Evolutionary conservation across 768 basidiomycete genomes (phyloP), one percentile per base, ranked within the genome.

Genomic region (Mycena floridula): DNA sequence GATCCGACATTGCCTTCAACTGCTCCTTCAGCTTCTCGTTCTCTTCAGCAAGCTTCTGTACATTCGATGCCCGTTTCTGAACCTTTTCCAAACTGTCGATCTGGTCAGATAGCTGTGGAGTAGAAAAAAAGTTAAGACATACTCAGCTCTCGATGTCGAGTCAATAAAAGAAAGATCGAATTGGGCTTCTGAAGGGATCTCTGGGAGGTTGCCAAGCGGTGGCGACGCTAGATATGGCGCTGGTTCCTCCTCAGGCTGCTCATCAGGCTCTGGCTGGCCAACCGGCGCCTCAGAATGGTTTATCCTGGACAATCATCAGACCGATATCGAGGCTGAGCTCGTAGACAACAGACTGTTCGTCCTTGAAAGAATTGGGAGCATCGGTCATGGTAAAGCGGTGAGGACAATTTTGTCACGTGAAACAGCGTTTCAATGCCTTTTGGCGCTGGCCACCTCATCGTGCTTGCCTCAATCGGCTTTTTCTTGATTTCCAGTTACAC

Each of bases 11-110:
- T 40, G 79, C 83, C 56, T 72, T 79, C 56, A 90, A 73, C 63
- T 88, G 80, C 40, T 74, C 81, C 62, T 83, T 81, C 48, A 90
- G 67, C 61, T 81, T 84, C 60, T 85, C 82, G 60, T 89, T 84
- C 70, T 90, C 87, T 65, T 84, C 72, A 18, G 82, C 72, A 26
- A 90, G 69, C 56, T 83, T 86, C 57, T 85, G 60, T 47, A 89
- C 83, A 61, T 84, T 88, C 54, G 82, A 85, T 32, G 79, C 81
- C 49, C 87, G 79, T 64, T 88, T 89, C 58, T 85, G 68, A 23
- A 76, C 64, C 60, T 73, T 75, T 44, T 66, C 69, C 38, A 66
- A 56, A 54, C 75, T 76, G 58, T 44, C 38, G 38, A 22, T 22
- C 5, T 15, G n/a, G 38, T 39, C n/a, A 39, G 38, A 20, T 13